Evolutionary conservation across 208 protist species (phyloP).

Genomic region (Entamoeba histolytica): DNA sequence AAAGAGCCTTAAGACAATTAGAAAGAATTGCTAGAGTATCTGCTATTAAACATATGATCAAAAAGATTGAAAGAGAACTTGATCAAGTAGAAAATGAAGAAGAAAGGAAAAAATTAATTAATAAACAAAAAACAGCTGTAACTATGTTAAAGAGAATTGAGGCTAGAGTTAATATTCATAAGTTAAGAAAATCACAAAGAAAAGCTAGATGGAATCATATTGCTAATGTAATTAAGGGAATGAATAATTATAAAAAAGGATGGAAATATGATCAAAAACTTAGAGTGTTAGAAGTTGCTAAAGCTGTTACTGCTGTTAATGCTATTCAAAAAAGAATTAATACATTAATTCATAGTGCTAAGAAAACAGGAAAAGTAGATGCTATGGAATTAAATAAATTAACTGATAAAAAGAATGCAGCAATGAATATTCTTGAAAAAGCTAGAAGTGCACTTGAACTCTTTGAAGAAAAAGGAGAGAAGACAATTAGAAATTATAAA

Average conservation of each 20-base stretch:
- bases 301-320: background rate
- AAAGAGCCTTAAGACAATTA: background rate
- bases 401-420: background rate
- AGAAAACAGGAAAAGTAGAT: background rate
- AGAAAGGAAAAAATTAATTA: background rate
- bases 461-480: background rate
- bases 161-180: background rate
- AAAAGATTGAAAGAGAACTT: background rate
- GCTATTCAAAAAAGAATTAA: background rate
- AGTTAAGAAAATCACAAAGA: background rate
- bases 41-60: background rate
- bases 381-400: background rate
- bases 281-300: background rate
- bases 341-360: background rate
- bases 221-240: background rate
- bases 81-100: background rate
- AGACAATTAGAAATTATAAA: background rate
- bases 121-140: background rate
- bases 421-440: background rate
- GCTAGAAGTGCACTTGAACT: background rate
- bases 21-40: background rate
- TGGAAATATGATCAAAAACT: background rate
- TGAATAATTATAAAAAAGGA: background rate
- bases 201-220: background rate
- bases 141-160: background rate